Evolutionary conservation across 257 asterid species (phyloP).

Genomic region (Capsicum baccatum): DNA sequence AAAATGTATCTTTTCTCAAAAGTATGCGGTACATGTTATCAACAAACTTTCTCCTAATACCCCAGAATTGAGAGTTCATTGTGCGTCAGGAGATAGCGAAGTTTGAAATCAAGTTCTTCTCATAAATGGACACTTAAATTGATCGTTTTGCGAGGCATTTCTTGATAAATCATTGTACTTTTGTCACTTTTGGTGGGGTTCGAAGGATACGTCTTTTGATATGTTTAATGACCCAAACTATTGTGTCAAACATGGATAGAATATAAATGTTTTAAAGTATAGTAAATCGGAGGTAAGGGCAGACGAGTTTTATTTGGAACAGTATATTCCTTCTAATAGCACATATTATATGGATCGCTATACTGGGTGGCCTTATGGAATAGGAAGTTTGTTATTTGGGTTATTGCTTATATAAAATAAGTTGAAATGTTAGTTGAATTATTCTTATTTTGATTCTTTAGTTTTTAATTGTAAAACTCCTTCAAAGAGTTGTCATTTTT

Average conservation of each 20-base stretch:
- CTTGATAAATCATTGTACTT: background rate
- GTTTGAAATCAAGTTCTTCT: background rate
- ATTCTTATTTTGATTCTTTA: too few species aligned
- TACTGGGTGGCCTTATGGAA: background rate
- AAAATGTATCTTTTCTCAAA: background rate
- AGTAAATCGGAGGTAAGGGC: slow-evolving; percentile 14
- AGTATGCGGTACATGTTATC: background rate
- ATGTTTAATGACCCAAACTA: background rate
- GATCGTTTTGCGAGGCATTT: background rate
- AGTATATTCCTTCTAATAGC: background rate
- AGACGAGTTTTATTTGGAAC: slow-evolving; percentile 19
- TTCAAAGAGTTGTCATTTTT: too few species aligned
- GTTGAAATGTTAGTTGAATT: too few species aligned
- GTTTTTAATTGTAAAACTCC: too few species aligned
- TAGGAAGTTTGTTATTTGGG: background rate
- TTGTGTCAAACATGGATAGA: background rate
- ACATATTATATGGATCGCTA: background rate
- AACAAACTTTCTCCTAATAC: background rate
- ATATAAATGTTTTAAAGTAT: background rate
- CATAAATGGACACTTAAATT: background rate
- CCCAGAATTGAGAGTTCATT: background rate
- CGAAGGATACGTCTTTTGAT: background rate
- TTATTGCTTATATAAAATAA: background rate
- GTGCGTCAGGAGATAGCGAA: background rate
- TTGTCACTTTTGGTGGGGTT: slow-evolving; percentile 9